Evolutionary conservation across 306 rosid genomes (phyloP).

Genomic region (Cicer bijugum): DNA sequence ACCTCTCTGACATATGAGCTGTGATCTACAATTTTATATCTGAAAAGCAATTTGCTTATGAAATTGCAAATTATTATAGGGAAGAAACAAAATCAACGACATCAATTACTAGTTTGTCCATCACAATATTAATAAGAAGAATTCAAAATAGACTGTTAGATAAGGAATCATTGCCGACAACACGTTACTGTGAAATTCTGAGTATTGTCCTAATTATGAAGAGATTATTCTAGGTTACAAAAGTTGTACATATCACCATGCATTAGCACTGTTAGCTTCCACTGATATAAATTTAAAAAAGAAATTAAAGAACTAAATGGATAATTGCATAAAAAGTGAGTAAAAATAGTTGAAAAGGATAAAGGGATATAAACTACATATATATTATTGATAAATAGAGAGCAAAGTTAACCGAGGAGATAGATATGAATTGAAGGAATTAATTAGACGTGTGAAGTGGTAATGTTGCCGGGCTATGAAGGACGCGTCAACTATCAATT

Average conservation of each 20-base stretch:
- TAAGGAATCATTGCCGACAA: conserved; percentile 20
- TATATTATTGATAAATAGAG: neutral
- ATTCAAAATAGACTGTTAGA: conserved; percentile 37
- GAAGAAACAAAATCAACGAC: conserved; percentile 20
- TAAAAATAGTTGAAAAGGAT: no score
- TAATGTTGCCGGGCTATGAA: neutral
- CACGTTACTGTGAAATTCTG: conserved; percentile 24
- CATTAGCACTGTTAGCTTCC: no score
- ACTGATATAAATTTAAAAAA: no score
- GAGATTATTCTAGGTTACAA: neutral
- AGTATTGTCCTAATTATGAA: conserved; percentile 14
- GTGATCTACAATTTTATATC: conserved; percentile 3
- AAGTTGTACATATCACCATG: conserved; percentile 5
- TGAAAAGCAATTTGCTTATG: conserved; percentile 5
- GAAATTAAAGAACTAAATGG: no score
- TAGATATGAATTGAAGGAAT: neutral
- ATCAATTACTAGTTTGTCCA: conserved; percentile 33
- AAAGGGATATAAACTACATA: no score
- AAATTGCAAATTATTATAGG: neutral
- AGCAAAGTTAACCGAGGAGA: neutral
- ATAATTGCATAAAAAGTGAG: no score
- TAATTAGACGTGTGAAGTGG: conserved; percentile 22
- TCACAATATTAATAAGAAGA: neutral
- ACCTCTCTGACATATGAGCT: conserved; percentile 32
- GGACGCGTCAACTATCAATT: neutral